Conservation (phyloP, 768 basidiomycete genomes). For the Guyanaporus albipodus region DNA sequence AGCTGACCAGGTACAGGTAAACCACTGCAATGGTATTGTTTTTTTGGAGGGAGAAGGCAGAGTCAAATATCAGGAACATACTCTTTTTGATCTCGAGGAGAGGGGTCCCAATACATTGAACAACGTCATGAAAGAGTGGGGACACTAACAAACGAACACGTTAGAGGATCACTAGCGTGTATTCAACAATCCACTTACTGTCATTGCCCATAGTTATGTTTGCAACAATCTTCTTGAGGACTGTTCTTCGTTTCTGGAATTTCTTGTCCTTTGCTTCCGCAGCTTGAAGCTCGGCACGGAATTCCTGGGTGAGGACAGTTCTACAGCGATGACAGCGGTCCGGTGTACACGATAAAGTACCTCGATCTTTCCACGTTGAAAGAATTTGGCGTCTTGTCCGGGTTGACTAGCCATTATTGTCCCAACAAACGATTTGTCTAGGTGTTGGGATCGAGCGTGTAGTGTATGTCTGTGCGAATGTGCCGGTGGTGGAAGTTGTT, state of each 20-base stretch:
- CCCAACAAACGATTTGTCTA: not conserved
- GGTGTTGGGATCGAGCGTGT: constrained; percentile 2
- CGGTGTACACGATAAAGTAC: constrained; percentile 37
- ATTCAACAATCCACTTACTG: constrained; percentile 55
- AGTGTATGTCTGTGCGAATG: not conserved
- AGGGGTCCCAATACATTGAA: constrained; percentile 93
- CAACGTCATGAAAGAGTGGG: constrained; percentile 89
- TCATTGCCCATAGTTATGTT: constrained; percentile 99
- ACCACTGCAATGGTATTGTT: constrained; percentile 62
- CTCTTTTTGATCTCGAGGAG: constrained; percentile 99
- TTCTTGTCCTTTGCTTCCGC: constrained; percentile 97
- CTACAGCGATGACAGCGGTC: constrained; percentile 8
- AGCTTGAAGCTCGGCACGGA: constrained; percentile 85
- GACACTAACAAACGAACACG: constrained; percentile 61
- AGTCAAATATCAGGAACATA: constrained; percentile 37
- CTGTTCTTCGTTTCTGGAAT: constrained; percentile 86
- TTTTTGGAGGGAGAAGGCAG: too few species aligned
- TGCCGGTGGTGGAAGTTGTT: not conserved
- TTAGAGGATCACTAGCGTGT: constrained; percentile 12
- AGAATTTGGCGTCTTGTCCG: constrained; percentile 90
- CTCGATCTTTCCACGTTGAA: constrained; percentile 89
- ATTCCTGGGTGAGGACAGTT: constrained; percentile 52
- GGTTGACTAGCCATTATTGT: constrained; percentile 45
- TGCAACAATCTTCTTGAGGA: constrained; percentile 95
- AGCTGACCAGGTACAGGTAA: constrained; percentile 95